Percentiles rank a stretch among this genome's conserved stretches.
These are phyloP conservation scores for Rutstroemia sp. DNA, from an alignment of 2,329 filamentous ascomycete genomes.

Conservation along the genomic window DNA sequence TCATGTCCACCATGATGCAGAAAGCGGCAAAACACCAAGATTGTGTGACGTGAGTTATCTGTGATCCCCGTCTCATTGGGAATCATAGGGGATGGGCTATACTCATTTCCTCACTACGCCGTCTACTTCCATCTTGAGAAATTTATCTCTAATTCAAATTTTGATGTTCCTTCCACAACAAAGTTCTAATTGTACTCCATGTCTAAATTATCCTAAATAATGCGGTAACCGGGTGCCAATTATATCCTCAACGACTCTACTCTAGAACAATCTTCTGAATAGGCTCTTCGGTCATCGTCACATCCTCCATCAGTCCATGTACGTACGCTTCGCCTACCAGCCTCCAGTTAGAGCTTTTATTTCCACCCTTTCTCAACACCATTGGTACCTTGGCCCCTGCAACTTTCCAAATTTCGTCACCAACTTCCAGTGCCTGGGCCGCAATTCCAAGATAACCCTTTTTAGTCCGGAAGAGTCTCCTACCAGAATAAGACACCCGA, in stretches of 20 bases:
- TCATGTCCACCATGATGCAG: background rate
- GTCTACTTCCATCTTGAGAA: background rate
- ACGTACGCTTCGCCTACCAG: constrained; percentile 8
- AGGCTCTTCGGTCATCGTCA: background rate
- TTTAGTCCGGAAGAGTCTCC: constrained; percentile 4
- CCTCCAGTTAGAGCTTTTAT: background rate
- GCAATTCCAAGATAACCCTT: constrained; percentile 5
- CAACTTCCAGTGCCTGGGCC: background rate
- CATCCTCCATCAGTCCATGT: constrained; percentile 1
- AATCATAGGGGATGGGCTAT: no score
- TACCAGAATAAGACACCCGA: constrained; percentile 8
- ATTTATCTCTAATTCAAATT: no score
- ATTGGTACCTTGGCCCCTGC: constrained; percentile 4
- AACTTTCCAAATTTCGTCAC: constrained; percentile 2
- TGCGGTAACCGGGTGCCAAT: no score
- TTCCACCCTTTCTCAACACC: background rate
- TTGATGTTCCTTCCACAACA: no score
- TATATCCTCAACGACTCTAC: no score
- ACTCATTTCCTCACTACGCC: no score
- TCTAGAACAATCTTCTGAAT: no score
- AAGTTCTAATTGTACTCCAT: no score
- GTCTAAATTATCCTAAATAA: no score
- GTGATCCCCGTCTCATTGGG: no score
- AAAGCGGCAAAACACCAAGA: no score
- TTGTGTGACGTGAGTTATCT: no score